These are phyloP conservation scores for Heliamphora exappendiculata DNA, from an alignment of 148 eudicot species.

Conservation along the genomic window DNA sequence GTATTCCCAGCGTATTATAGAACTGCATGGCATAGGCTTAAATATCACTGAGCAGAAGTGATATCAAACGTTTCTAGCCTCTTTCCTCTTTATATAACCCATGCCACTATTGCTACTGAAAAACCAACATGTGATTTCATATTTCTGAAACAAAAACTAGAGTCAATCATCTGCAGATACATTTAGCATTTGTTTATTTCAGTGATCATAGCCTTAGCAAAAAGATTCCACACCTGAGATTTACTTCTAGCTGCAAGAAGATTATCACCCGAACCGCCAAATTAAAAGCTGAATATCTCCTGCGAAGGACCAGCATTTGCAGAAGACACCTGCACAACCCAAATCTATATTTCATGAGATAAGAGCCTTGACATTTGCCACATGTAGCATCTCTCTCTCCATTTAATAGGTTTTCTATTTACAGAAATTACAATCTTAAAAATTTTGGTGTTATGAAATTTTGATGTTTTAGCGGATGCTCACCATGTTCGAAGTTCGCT, in stretches of 20 bases:
- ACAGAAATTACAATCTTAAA: too few relatives aligned
- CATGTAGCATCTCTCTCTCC: too few relatives aligned
- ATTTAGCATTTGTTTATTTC: neutral
- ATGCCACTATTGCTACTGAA: too few relatives aligned
- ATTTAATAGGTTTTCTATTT: too few relatives aligned
- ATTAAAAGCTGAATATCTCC: slow-evolving; percentile 80
- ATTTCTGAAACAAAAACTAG: neutral
- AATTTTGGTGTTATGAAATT: too few relatives aligned
- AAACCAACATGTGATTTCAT: neutral
- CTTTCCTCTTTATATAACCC: too few relatives aligned
- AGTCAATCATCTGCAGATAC: neutral
- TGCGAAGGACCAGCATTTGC: slow-evolving; percentile 61
- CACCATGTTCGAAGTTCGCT: too few relatives aligned
- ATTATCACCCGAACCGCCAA: slow-evolving; percentile 51
- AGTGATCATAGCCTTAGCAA: neutral
- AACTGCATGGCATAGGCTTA: neutral
- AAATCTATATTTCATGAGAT: too few relatives aligned
- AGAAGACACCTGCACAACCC: slow-evolving; percentile 57
- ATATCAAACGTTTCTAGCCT: neutral
- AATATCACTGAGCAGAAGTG: neutral
- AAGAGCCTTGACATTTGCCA: too few relatives aligned
- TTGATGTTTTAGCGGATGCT: too few relatives aligned
- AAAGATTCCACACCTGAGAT: slow-evolving; percentile 48
- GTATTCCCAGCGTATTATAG: neutral
- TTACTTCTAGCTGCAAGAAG: slow-evolving; percentile 93